Evolutionary conservation across 1,139 yeast genomes (phyloP), one percentile per base, ranked within the genome.

Genomic region (Nakaseomyces nivariensis): DNA sequence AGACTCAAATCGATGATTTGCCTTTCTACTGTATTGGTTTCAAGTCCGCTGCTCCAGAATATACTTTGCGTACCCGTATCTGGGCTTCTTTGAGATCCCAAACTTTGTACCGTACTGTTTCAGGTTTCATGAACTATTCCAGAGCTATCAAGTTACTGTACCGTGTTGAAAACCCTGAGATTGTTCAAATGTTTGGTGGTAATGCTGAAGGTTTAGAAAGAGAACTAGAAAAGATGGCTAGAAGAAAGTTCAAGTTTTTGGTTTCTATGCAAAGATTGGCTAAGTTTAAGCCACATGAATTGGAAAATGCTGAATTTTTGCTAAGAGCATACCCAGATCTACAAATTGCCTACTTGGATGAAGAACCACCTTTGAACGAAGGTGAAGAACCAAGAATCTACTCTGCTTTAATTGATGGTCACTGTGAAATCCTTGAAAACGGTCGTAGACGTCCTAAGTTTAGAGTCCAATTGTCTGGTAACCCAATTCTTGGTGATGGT

Each of bases 21-120:
- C 98, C 98, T 59, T 92, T 92, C 75, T 92, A 92, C 78, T 90
- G 97, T 76, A 87, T 89, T 71, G 98, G 98, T 77, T 92, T 92
- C 85, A 92, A 92, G 74, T 85, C 96, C 65, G 97, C 98, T 70
- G 97, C 98, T 58, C 98, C 98, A 50, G 98, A 92, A 72, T 92
- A 92, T 72, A 92, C 97, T 56, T 77, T 92, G 68, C 86, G 98
- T 77, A 92, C 98, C 10, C 83, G 98, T 77, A 92, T 92, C 64
- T 92, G 98, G 98, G 98, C 98, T 48, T 92, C 98, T 47, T 81
- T 92, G 67, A 86, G 97, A 73, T 92, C 97, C 48, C 98, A 92
- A 76, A 92, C 98, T 48, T 77, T 92, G 71, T 92, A 92, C 76
- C 88, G 98, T 76, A 92, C 98, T 58, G 96, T 92, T 53, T 89